Percentiles rank a stretch among this genome's conserved stretches.
Conservation (phyloP, 495 filamentous ascomycete species). For the Aspergillus panamensis region DNA sequence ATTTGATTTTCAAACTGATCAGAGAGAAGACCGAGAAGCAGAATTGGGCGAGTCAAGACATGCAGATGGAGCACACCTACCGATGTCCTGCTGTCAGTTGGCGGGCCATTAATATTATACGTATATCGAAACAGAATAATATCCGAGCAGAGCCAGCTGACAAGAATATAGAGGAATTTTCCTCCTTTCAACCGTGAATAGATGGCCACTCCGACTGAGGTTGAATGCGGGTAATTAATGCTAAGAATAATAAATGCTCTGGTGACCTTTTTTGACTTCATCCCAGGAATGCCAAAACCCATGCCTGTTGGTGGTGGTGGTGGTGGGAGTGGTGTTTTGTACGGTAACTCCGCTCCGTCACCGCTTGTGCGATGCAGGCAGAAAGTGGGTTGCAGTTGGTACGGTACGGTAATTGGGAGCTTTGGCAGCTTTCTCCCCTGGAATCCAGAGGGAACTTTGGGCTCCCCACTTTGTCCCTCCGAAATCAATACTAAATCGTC, state of each 20-base stretch:
- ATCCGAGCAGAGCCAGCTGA: no score
- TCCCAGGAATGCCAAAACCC: not conserved
- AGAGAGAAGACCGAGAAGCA: not conserved
- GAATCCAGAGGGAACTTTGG: not conserved
- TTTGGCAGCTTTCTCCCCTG: slow-evolving; percentile 1
- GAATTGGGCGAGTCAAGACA: not conserved
- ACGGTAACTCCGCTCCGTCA: not conserved
- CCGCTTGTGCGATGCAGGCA: not conserved
- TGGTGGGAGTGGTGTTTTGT: slow-evolving; percentile 1
- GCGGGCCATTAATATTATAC: not conserved
- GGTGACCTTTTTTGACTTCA: not conserved
- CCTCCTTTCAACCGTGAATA: no score
- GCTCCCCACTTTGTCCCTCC: slow-evolving; percentile 13
- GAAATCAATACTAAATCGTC: slow-evolving; percentile 7
- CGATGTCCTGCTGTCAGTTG: not conserved
- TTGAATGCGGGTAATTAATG: no score
- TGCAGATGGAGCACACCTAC: not conserved
- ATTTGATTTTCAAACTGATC: not conserved
- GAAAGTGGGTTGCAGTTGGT: not conserved
- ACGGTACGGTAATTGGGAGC: not conserved
- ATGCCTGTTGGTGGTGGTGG: not conserved
- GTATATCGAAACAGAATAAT: not conserved
- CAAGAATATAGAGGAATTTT: no score
- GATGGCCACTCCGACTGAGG: no score
- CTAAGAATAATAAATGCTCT: not conserved